Evolutionary conservation across 495 filamentous ascomycete genomes (phyloP).

Genomic region (Xanthoparmelia taractica): DNA sequence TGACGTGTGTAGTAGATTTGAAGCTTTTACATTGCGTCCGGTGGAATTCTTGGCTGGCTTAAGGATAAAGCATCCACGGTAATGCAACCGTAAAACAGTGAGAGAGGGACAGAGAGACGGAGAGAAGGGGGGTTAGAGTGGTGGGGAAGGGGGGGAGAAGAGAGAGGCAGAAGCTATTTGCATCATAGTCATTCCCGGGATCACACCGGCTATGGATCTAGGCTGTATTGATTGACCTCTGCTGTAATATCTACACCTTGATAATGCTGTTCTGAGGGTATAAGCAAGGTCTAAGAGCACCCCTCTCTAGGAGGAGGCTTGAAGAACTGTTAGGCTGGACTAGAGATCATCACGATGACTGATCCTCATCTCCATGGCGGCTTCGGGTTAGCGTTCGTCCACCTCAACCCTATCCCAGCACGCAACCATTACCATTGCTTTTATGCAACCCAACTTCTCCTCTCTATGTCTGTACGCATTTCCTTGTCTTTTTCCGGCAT

Average conservation of each 20-base stretch:
- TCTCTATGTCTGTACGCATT: conserved; percentile 7
- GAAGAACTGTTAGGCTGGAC: not conserved
- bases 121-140: no score
- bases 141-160: no score
- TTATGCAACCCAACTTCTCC: conserved; percentile 17
- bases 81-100: no score
- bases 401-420: not conserved
- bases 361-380: not conserved
- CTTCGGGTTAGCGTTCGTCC: not conserved
- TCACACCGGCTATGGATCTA: not conserved
- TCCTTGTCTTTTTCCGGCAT: conserved; percentile 23
- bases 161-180: not conserved
- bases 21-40: not conserved
- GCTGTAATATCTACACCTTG: not conserved
- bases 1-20: not conserved
- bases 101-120: no score
- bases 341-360: not conserved
- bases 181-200: not conserved
- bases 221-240: not conserved
- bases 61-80: not conserved
- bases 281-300: not conserved
- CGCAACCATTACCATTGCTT: not conserved
- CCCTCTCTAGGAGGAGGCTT: not conserved
- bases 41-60: not conserved
- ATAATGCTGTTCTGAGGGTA: not conserved